Conservation (phyloP, 257 asterid genomes). For the Euphrasia confusa region DNA sequence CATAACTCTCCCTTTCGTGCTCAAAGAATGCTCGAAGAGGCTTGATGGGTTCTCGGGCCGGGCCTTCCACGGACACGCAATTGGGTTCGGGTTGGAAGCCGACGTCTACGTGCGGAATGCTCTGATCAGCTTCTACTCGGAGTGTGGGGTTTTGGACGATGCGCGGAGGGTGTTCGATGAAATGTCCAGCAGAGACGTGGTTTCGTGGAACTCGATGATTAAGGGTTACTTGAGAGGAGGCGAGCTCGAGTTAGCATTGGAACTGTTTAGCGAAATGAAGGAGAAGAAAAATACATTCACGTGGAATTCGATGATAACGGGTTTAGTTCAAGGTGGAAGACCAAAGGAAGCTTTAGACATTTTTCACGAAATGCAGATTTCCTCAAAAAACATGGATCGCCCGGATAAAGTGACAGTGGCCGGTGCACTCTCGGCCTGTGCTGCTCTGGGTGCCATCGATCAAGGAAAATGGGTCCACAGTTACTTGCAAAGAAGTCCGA, state of each 20-base stretch:
- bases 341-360: slow-evolving; percentile 59
- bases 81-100: slow-evolving; percentile 45
- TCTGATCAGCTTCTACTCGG: slow-evolving; percentile 49
- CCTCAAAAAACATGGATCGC: slow-evolving; percentile 23
- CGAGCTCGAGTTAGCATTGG: slow-evolving; percentile 45
- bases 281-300: slow-evolving; percentile 49
- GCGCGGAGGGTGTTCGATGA: slow-evolving; percentile 68
- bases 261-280: slow-evolving; percentile 47
- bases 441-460: slow-evolving; percentile 72
- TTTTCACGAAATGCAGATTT: slow-evolving; percentile 60
- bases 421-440: slow-evolving; percentile 68
- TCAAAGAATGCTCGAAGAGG: slow-evolving; percentile 60
- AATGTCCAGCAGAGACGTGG: slow-evolving; percentile 60
- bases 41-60: slow-evolving; percentile 35
- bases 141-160: slow-evolving; percentile 40
- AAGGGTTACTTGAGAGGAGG: slow-evolving; percentile 57
- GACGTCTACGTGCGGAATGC: slow-evolving; percentile 63
- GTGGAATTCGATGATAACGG: slow-evolving; percentile 84
- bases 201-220: slow-evolving; percentile 71
- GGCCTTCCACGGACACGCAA: slow-evolving; percentile 47
- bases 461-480: slow-evolving; percentile 72
- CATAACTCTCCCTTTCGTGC: slow-evolving; percentile 60
- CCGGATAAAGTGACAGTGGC: slow-evolving; percentile 81
- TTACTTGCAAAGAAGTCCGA: slow-evolving; percentile 46
- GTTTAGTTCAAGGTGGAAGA: slow-evolving; percentile 72